Base-by-base conservation (phyloP, 116 monocot species). In the Thalassia testudinum region DNA sequence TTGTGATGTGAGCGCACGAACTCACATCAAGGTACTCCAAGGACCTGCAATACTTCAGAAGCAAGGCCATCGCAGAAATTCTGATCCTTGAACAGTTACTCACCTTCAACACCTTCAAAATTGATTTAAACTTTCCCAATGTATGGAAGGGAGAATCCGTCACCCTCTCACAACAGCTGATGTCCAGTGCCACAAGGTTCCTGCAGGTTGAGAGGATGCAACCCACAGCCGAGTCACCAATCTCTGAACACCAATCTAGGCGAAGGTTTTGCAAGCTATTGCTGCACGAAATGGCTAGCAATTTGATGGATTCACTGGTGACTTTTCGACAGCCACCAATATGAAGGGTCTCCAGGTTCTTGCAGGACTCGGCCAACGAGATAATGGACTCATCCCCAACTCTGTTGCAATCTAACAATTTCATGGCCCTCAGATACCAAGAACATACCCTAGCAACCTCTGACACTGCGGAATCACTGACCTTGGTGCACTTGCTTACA, bases 401-500 rank as follows among this genome's bases (percentile, higher is more conserved):
- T 29, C 63, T 63, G 70, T 22, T 53, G 59, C 88, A 88, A 22
- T 81, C 88, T 38, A 70, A 49, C 26, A 95, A 60, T 53, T 95
- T 88, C 25, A 95, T 38, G 42, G 60, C 58, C 37, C 42, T 72
- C 24, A 95, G 53, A 20, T 76, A 95, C 21, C 67, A 62, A 14
- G 74, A 68, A 62, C 79, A 85, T 7, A 34, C 56, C 47, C 72
- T 60, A 4, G 79, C 69, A 50, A 88, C 61, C 50, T 45, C 75
- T 3, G 61, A 67, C 40, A 97, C 61, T 38, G 85, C 88, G 2
- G 28, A 13, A 63, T 97, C 88, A 0, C 78, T 65, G 11, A 97
- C 62, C 62, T 82, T 85, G 52, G 42, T 77, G 70, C 95, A 97
- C 61, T 82, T 97, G 43, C 85, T 82, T 44, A 97, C 49, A 55